Evolutionary conservation across 2,329 filamentous ascomycete species (phyloP), one percentile per base, ranked within the genome.

Genomic region (Cladosporium sp.): DNA sequence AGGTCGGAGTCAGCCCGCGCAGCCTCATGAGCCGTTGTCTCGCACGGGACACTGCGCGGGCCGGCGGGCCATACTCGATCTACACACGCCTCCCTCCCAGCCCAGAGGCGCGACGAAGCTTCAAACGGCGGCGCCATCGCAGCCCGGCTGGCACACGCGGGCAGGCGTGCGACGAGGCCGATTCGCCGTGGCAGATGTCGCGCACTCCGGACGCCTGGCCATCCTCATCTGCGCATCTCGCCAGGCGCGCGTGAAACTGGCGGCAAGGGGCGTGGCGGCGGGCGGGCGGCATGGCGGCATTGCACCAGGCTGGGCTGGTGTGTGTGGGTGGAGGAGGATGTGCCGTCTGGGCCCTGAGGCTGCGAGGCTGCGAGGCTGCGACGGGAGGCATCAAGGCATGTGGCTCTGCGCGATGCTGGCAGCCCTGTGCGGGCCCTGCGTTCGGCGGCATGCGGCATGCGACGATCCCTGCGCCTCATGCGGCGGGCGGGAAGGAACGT

Each of bases 11-110:
- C 48, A 50, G 48, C 31, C 41, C n/a, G 48, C 40, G 31, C 40
- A 34, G 48, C 48, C 48, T 22, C 48, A 43, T 50, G 48, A 50
- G 40, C 48, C 48, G 13, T 28, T 50, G 48, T 50, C 48, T 50
- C 48, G 48, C 48, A 50, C 48, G 38, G 38, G 40, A 31, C 37
- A 33, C 28, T 28, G 14, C 18, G 38, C 14, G 11, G 18, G n/a
- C 33, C 33, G 19, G 34, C 34, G 34, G 34, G 34, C 22, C 22
- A 28, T 28, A 28, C 5, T 28, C 22, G 22, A 28, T 28, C 22
- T 28, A 28, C 22, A 28, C 22, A 28, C 22, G 7, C 22, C 22
- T 28, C 5, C 22, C 22, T 28, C 22, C 22, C 22, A 28, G 22
- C 22, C 22, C 22, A 7, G 22, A 28, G 22, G 22, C 22, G 22